Percentiles rank a stretch among this genome's conserved stretches.
phyloP scores from a whole-genome alignment of 352 stramenopile genomes.

The Phytophthora quininea region DNA sequence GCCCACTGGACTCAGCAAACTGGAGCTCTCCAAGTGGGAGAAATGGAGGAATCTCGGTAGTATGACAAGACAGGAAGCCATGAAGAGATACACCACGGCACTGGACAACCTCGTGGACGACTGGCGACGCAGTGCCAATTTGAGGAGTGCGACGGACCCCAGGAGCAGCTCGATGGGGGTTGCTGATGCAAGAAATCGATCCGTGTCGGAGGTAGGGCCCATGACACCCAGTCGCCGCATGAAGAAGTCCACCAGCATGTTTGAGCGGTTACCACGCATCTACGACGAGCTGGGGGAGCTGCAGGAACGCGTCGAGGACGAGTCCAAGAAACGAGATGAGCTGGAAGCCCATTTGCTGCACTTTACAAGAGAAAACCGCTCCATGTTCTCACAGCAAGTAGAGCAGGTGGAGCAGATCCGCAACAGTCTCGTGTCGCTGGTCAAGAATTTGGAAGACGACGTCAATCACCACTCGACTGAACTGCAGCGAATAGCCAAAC shows the following conservation, averaged over 20 bases:
- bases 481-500: slow-evolving; percentile 46
- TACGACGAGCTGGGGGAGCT: slow-evolving; percentile 74
- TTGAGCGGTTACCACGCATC: slow-evolving; percentile 67
- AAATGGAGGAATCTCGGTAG: slow-evolving; percentile 76
- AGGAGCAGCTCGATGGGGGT: slow-evolving; percentile 8
- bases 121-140: slow-evolving; percentile 68
- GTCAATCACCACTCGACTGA: slow-evolving; percentile 69
- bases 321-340: slow-evolving; percentile 70
- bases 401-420: slow-evolving; percentile 63
- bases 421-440: slow-evolving; percentile 51
- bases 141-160: slow-evolving; percentile 24
- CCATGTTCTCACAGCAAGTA: slow-evolving; percentile 57
- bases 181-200: slow-evolving; percentile 17
- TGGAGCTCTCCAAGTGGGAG: slow-evolving; percentile 69
- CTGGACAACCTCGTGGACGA: slow-evolving; percentile 86
- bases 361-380: slow-evolving; percentile 68
- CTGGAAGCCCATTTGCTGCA: slow-evolving; percentile 68
- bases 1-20: slow-evolving; percentile 46
- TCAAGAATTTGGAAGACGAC: slow-evolving; percentile 68
- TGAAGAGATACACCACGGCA: slow-evolving; percentile 76
- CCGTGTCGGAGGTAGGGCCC: slow-evolving; percentile 23
- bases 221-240: slow-evolving; percentile 14
- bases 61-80: slow-evolving; percentile 78
- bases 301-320: slow-evolving; percentile 74
- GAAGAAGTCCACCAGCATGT: slow-evolving; percentile 59